A percentile compares a stretch with the other conserved stretches of the same genome.
Conservation (phyloP, 2,329 filamentous ascomycete genomes). For the Fusarium tanahbumbuense region DNA sequence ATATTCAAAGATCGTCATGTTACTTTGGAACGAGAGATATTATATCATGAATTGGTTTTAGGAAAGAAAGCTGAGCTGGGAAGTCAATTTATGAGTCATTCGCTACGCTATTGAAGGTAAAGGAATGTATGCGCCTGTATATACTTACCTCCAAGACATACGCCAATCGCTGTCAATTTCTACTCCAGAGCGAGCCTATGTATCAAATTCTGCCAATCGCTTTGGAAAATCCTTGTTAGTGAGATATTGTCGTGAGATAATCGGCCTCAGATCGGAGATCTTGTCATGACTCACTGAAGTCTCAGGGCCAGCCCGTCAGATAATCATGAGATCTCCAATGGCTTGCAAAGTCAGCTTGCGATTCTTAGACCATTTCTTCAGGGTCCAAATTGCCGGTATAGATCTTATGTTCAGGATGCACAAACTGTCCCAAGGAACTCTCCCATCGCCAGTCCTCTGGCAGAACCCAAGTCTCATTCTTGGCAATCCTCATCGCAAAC, state of each 20-base stretch:
- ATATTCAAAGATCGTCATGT: not conserved
- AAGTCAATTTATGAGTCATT: not conserved
- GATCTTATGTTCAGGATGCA: constrained; percentile 7
- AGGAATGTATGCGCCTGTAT: not conserved
- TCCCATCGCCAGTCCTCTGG: constrained; percentile 14
- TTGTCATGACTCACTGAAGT: not conserved
- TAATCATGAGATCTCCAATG: not conserved
- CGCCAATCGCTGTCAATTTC: not conserved
- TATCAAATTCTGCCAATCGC: not conserved
- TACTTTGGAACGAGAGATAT: no score
- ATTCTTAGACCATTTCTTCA: constrained; percentile 18
- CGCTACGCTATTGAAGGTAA: not conserved
- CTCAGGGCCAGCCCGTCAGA: not conserved
- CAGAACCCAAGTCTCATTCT: not conserved
- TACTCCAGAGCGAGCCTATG: not conserved
- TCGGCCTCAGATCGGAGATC: not conserved
- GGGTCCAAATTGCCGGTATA: constrained; percentile 9
- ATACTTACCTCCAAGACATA: not conserved
- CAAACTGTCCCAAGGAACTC: not conserved
- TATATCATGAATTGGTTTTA: not conserved
- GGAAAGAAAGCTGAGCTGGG: no score
- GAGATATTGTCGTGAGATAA: not conserved
- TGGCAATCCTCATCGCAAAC: not conserved
- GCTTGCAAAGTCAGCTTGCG: not conserved
- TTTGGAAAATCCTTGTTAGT: not conserved